A percentile compares a stretch with the other conserved stretches of the same genome.
Conservation (phyloP, 139 green algal species). For the Tetraselmis striata region DNA sequence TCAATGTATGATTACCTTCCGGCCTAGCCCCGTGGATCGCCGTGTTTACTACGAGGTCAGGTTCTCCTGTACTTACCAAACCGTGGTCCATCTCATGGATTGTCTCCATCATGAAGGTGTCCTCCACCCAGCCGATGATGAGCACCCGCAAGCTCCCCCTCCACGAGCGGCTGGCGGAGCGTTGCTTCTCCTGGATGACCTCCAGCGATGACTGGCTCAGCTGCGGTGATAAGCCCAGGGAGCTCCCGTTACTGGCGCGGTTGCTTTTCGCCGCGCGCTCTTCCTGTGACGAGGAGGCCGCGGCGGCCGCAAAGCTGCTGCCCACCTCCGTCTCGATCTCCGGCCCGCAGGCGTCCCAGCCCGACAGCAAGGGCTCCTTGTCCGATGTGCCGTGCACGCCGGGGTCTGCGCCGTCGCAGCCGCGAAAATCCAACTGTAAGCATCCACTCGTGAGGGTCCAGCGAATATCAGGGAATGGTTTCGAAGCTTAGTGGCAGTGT, state of each 20-base stretch:
- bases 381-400: no score
- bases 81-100: conserved; percentile 57
- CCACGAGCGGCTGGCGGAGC: background rate
- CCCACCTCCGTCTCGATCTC: background rate
- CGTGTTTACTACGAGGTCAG: no score
- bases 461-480: no score
- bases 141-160: conserved; percentile 26
- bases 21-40: no score
- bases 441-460: no score
- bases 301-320: background rate
- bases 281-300: no score
- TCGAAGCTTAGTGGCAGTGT: no score
- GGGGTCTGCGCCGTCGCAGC: no score
- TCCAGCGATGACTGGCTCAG: background rate
- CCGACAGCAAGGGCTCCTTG: no score
- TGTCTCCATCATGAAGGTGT: conserved; percentile 41
- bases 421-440: no score
- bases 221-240: background rate
- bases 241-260: background rate
- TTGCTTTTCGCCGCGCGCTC: background rate
- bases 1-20: no score
- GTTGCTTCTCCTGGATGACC: background rate
- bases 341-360: background rate
- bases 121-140: conserved; percentile 50
- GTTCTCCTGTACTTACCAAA: background rate